Evolutionary conservation across 495 filamentous ascomycete species (phyloP).

Genomic region (Xanthoparmelia taractica): DNA sequence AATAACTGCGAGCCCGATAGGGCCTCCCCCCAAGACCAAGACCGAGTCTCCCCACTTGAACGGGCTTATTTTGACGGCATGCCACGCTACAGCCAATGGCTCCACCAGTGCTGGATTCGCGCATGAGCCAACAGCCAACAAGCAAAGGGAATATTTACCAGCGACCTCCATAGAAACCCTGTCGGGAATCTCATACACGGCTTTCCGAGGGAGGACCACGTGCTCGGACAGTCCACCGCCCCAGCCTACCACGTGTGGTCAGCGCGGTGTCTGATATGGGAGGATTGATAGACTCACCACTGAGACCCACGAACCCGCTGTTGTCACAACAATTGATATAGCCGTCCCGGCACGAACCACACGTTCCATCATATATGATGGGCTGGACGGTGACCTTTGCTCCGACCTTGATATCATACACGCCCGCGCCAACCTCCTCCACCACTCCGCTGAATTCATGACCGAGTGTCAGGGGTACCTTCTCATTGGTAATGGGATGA

Average conservation of each 20-base stretch:
- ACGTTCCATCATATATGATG: slow-evolving; percentile 52
- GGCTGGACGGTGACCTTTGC: slow-evolving; percentile 52
- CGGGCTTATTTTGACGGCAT: slow-evolving; percentile 50
- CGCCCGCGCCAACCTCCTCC: slow-evolving; percentile 49
- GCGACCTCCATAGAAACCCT: slow-evolving; percentile 44
- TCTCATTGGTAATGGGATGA: slow-evolving; percentile 51
- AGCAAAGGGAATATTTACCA: slow-evolving; percentile 27
- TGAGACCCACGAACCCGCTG: slow-evolving; percentile 54
- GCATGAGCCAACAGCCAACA: slow-evolving; percentile 1
- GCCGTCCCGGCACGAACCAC: slow-evolving; percentile 44
- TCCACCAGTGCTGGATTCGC: slow-evolving; percentile 45
- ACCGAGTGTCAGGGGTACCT: slow-evolving; percentile 51
- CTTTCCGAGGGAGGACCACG: slow-evolving; percentile 41
- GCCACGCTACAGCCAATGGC: slow-evolving; percentile 58
- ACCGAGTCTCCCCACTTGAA: slow-evolving; percentile 44
- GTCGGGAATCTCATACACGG: slow-evolving; percentile 40
- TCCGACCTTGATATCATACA: slow-evolving; percentile 44
- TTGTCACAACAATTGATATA: slow-evolving; percentile 50
- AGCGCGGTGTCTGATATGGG: not conserved
- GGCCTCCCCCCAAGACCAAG: slow-evolving; percentile 53
- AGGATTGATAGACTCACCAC: slow-evolving; percentile 31
- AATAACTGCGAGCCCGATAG: slow-evolving; percentile 56
- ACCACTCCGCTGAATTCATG: slow-evolving; percentile 56
- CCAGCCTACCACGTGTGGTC: slow-evolving; percentile 34
- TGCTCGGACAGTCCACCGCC: slow-evolving; percentile 53